Conservation (phyloP, 2,329 filamentous ascomycete species). For the Aspergillus glaucus region DNA sequence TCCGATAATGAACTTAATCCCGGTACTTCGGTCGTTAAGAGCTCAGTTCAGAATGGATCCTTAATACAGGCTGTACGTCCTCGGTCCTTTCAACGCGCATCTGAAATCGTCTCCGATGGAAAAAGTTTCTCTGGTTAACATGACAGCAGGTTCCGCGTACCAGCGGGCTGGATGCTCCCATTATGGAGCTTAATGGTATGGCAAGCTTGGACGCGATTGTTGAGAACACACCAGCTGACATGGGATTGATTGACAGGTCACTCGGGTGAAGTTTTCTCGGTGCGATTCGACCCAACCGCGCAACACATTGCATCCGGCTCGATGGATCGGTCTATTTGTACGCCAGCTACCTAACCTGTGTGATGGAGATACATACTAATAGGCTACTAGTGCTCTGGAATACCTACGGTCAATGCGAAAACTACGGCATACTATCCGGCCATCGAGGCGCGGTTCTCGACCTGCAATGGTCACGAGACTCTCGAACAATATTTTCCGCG, state of each 20-base stretch:
- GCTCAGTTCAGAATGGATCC: constrained; percentile 53
- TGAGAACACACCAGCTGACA: constrained; percentile 27
- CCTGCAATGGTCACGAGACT: constrained; percentile 94
- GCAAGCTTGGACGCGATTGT: not conserved
- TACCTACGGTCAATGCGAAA: constrained; percentile 87
- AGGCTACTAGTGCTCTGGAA: constrained; percentile 71
- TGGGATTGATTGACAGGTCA: constrained; percentile 43
- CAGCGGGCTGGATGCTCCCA: constrained; percentile 76
- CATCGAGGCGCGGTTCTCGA: constrained; percentile 90
- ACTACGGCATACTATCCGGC: constrained; percentile 81
- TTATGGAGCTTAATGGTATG: constrained; percentile 82
- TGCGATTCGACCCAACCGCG: constrained; percentile 82
- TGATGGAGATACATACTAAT: not conserved
- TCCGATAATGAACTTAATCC: constrained; percentile 54
- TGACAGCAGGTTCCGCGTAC: constrained; percentile 63
- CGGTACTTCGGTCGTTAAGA: constrained; percentile 51
- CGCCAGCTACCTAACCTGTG: constrained; percentile 24
- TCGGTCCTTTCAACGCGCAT: not conserved
- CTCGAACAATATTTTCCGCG: constrained; percentile 80
- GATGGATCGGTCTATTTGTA: constrained; percentile 88
- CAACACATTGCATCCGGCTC: constrained; percentile 88
- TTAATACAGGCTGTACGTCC: constrained; percentile 60
- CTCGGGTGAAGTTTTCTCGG: constrained; percentile 78
- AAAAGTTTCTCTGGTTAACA: constrained; percentile 8
- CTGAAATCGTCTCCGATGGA: not conserved